These are phyloP conservation scores for Smallanthus sonchifolius DNA, from an alignment of 129 eudicot genomes.

Conservation along the genomic window DNA sequence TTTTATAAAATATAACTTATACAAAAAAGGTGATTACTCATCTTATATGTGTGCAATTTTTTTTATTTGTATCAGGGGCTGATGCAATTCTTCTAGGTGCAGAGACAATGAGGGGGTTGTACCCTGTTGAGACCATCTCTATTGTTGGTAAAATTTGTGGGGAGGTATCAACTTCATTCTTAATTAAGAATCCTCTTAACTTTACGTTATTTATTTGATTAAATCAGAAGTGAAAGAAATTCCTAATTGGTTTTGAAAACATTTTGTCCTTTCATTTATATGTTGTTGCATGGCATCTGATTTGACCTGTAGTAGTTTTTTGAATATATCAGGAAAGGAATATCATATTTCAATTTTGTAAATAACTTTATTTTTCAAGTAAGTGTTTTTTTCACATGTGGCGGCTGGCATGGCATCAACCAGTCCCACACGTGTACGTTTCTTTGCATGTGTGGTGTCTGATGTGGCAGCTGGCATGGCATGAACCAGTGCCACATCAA, in stretches of 20 bases:
- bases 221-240: background rate
- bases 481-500: background rate
- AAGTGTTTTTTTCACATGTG: background rate
- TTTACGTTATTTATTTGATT: background rate
- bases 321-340: no score
- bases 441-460: background rate
- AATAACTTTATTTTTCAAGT: background rate
- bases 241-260: background rate
- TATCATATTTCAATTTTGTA: no score
- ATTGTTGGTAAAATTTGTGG: conserved; percentile 86
- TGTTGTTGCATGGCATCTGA: no score
- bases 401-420: background rate
- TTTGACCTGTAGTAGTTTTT: no score
- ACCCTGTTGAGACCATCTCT: conserved; percentile 75
- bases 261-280: no score
- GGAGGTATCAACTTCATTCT: conserved; percentile 47
- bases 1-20: background rate
- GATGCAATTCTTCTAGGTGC: conserved; percentile 92
- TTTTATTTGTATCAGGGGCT: conserved; percentile 45
- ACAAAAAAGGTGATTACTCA: background rate
- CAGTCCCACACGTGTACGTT: background rate
- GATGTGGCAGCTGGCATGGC: background rate
- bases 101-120: conserved; percentile 72
- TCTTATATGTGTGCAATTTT: background rate
- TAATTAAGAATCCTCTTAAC: background rate